Conservation (phyloP, 75 land plant genomes). For the Picea sitchensis region DNA sequence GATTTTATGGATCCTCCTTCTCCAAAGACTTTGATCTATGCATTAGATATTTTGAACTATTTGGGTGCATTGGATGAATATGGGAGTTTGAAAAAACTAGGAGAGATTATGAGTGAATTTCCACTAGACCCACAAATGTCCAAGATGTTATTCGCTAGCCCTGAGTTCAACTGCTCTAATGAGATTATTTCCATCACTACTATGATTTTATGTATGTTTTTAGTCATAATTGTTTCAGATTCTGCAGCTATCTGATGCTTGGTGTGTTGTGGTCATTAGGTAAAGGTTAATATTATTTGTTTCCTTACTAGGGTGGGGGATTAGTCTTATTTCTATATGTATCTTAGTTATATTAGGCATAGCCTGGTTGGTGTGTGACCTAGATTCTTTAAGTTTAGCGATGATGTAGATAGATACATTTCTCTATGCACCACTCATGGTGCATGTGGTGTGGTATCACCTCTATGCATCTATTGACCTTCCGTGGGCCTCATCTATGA, state of each 20-base stretch:
- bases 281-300: background rate
- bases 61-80: conserved; percentile 28
- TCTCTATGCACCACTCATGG: conserved; percentile 15
- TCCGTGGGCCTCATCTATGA: conserved; percentile 49
- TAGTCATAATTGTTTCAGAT: background rate
- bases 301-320: background rate
- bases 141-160: conserved; percentile 54
- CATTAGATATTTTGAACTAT: conserved; percentile 26
- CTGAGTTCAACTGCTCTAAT: conserved; percentile 53
- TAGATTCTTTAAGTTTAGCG: conserved; percentile 12
- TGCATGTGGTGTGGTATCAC: conserved; percentile 18
- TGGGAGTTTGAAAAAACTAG: conserved; percentile 15
- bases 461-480: conserved; percentile 63
- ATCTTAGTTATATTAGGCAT: background rate
- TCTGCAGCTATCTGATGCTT: conserved; percentile 4
- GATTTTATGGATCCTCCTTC: conserved; percentile 35
- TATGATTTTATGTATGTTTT: conserved; percentile 25
- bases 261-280: background rate
- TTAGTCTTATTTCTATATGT: background rate
- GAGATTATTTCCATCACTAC: conserved; percentile 52
- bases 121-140: conserved; percentile 64
- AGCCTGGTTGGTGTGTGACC: conserved; percentile 6
- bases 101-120: conserved; percentile 51
- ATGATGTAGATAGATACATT: conserved; percentile 12
- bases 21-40: conserved; percentile 24